Base-by-base conservation (phyloP, 2,329 filamentous ascomycete genomes). In the Bimuria novae-zelandiae region DNA sequence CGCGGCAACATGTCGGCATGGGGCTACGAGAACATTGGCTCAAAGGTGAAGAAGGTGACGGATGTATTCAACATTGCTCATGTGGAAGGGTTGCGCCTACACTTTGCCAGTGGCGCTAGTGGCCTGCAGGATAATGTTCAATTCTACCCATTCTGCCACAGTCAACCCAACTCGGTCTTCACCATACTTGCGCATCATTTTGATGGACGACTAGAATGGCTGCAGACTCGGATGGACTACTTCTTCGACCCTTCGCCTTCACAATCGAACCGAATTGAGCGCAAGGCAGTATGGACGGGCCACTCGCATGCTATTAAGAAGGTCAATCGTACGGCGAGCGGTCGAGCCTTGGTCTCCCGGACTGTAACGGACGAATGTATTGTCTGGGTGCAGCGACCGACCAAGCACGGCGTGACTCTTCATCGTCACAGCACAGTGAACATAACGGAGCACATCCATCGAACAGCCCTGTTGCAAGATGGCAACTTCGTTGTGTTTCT, bases 41-140 rank as follows among this genome's bases (percentile, higher is more conserved):
- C 84, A 63, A 90, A 87, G 66, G 78, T 81, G 27, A 84, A 84
- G 60, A 84, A 84, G 54, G 80, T 82, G 3, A 80, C 85, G 23
- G 85, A 87, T 56, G 84, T 93, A n/a, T 95, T 94, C 77, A 94
- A 91, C 67, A 87, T 97, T 61, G 86, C 90, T 1, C 89, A 95
- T 65, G 83, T 92, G 22, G 84, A 89, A 64, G 82, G 82, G 1
- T 61, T 87, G 51, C 70, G 65, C 55, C 52, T 76, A 23, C 70
- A 74, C 49, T 75, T 78, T 51, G 66, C 71, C 14, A 68, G 67
- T 21, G 57, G 65, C 17, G 63, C 65, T 1, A 60, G 59, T n/a
- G 54, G 61, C 1, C 42, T 70, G 2, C 69, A 76, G 50, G 80
- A 84, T 59, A 84, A 93, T 69, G 82, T 87, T 11, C 88, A 90